Conservation (phyloP, 345 rosid species). For the Firmiana major region DNA sequence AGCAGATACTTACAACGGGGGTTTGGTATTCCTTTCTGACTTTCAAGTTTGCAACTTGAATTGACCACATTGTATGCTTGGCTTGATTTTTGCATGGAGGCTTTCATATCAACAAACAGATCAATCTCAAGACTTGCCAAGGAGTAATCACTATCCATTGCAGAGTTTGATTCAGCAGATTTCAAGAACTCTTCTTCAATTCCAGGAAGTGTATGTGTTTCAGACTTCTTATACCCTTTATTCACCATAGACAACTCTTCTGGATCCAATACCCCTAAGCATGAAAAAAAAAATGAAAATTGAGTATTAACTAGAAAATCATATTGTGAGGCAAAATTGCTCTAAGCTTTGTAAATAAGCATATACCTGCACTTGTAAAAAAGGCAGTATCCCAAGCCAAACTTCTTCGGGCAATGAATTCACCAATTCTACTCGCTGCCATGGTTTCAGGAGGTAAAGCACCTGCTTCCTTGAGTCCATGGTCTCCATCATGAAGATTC, state of each 20-base stretch:
- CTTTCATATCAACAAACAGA: constrained; percentile 37
- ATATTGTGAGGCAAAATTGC: background rate
- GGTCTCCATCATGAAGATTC: constrained; percentile 24
- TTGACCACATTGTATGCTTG: background rate
- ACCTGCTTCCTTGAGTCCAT: constrained; percentile 5
- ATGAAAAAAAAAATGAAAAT: background rate
- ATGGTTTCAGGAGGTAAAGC: constrained; percentile 10
- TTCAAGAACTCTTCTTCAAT: constrained; percentile 23
- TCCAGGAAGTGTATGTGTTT: constrained; percentile 17
- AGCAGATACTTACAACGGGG: constrained; percentile 23
- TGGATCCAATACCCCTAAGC: constrained; percentile 44
- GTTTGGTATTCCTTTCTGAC: constrained; percentile 19
- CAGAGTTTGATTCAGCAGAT: constrained; percentile 27
- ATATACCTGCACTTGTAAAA: constrained; percentile 42
- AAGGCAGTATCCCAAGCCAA: constrained; percentile 57
- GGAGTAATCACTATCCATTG: constrained; percentile 21
- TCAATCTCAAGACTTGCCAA: constrained; percentile 44
- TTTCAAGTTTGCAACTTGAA: constrained; percentile 15
- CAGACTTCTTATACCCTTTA: constrained; percentile 34
- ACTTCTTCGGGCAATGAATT: constrained; percentile 31
- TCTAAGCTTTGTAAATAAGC: background rate
- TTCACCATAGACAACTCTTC: constrained; percentile 45
- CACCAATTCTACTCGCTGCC: constrained; percentile 15
- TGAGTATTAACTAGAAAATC: background rate
- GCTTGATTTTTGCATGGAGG: constrained; percentile 15